A percentile compares a stretch with the other conserved stretches of the same genome.
phyloP scores from a whole-genome alignment of 345 rosid genomes.

The Aegle marmelos region DNA sequence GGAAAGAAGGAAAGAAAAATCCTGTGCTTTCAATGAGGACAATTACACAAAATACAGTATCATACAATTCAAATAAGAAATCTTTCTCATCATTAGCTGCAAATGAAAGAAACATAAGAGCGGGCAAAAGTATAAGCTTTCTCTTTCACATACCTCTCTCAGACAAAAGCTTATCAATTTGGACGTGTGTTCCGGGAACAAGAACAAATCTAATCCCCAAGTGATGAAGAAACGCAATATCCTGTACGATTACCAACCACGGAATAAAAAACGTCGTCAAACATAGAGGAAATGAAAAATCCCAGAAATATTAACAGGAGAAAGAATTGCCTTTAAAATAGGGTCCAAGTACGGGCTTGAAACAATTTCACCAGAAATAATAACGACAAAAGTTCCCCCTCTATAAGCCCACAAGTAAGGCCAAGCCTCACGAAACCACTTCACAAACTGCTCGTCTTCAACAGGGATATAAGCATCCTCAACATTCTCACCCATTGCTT shows the following conservation, averaged over 20 bases:
- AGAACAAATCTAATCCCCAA: constrained; percentile 79
- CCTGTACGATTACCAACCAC: constrained; percentile 43
- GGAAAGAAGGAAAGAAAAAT: not conserved
- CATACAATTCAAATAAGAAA: not conserved
- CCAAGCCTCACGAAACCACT: constrained; percentile 98
- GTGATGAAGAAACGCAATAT: constrained; percentile 89
- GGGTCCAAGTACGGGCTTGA: constrained; percentile 54
- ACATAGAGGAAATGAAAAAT: too few species aligned
- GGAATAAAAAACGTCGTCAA: not conserved
- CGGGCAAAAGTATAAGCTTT: not conserved
- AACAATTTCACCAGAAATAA: constrained; percentile 68
- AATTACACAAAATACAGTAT: not conserved
- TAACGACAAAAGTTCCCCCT: constrained; percentile 68
- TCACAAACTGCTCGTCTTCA: constrained; percentile 73
- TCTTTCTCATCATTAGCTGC: not conserved
- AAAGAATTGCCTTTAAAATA: constrained; percentile 58
- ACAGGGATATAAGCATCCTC: constrained; percentile 36
- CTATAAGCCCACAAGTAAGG: constrained; percentile 92
- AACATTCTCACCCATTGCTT: constrained; percentile 25
- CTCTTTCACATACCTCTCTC: constrained; percentile 62
- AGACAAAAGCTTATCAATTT: constrained; percentile 74
- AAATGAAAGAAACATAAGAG: not conserved
- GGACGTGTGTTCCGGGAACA: constrained; percentile 86
- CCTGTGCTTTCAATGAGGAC: not conserved
- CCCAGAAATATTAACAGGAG: not conserved